These are phyloP conservation scores for Exophiala dermatitidis DNA, from an alignment of 2,329 filamentous ascomycete genomes.

Conservation along the genomic window DNA sequence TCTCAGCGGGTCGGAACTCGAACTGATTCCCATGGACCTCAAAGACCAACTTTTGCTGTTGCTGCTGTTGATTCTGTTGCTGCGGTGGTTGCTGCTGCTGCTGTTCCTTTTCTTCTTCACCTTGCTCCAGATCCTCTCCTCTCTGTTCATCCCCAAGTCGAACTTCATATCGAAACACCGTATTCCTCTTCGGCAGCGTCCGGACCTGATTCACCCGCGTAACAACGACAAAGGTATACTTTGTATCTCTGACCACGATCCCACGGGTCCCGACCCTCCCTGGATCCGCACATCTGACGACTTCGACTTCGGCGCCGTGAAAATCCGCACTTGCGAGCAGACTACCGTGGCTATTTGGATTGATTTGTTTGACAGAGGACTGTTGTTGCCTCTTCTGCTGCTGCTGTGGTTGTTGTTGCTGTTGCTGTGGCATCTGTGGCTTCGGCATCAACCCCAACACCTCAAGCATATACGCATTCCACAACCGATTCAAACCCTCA, in stretches of 20 bases:
- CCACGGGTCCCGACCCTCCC: conserved; percentile 75
- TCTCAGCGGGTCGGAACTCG: conserved; percentile 70
- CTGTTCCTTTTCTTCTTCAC: conserved; percentile 5
- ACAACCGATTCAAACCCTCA: conserved; percentile 67
- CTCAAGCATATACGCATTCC: conserved; percentile 79
- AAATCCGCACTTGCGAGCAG: conserved; percentile 82
- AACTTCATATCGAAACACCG: conserved; percentile 71
- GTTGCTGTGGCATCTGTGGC: conserved; percentile 20
- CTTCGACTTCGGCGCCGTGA: conserved; percentile 76
- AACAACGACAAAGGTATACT: conserved; percentile 77
- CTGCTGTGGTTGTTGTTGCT: not conserved
- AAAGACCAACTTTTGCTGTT: conserved; percentile 53
- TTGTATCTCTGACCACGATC: conserved; percentile 82
- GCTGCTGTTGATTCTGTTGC: not conserved
- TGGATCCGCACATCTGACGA: conserved; percentile 73
- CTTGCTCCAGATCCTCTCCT: conserved; percentile 22
- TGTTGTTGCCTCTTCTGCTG: conserved; percentile 18
- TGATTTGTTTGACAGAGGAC: not conserved
- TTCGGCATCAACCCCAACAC: conserved; percentile 53
- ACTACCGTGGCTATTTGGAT: conserved; percentile 31
- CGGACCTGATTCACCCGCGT: conserved; percentile 53
- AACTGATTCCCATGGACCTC: conserved; percentile 87
- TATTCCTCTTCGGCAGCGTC: conserved; percentile 79
- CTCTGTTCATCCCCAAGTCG: conserved; percentile 10
- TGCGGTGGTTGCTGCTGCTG: not conserved